Evolutionary conservation across 345 rosid species (phyloP), one percentile per base, ranked within the genome.

Genomic region (Mercurialis annua): DNA sequence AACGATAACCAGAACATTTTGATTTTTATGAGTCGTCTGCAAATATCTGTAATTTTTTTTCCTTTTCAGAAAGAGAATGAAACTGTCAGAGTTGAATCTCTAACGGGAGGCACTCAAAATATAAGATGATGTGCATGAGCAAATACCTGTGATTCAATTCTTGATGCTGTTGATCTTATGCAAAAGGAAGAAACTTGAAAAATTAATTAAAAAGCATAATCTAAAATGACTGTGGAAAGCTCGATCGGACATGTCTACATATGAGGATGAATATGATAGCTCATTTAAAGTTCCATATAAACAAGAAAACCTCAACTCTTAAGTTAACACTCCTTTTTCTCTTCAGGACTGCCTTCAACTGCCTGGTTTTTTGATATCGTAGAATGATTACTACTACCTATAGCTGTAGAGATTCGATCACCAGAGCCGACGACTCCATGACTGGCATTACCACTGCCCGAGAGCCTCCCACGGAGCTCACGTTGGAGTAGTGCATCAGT

Each of bases 321-420:
- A 26, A 12, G 30, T 67, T 47, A 81, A 57, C 62, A 73, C 61
- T 75, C 79, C 64, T 80, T 78, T 73, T 79, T 82, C 70, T 80
- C 85, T 71, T 83, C 82, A 7, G 52, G 59, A 61, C 64, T 75
- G 55, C 86, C 71, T 62, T 85, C 83, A 36, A 78, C 73, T 67
- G 74, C 70, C 66, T 80, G 82, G 57, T 81, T 87, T 76, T 84
- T 83, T 17, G n/a, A n/a, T n/a, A n/a, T n/a, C n/a, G n/a, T n/a
- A n/a, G n/a, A n/a, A n/a, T n/a, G n/a, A n/a, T n/a, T n/a, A 33
- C 36, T 52, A 42, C 73, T 40, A 89, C 97, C 96, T 78, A 83
- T 59, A 17, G 77, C 82, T 66, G 75, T 76, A 14, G 79, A 71
- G 60, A 74, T 75, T 60, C 73, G 76, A 59, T 85, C 85, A 33